Base-by-base conservation (phyloP, 257 asterid genomes). In the Linderniella brevidens region DNA sequence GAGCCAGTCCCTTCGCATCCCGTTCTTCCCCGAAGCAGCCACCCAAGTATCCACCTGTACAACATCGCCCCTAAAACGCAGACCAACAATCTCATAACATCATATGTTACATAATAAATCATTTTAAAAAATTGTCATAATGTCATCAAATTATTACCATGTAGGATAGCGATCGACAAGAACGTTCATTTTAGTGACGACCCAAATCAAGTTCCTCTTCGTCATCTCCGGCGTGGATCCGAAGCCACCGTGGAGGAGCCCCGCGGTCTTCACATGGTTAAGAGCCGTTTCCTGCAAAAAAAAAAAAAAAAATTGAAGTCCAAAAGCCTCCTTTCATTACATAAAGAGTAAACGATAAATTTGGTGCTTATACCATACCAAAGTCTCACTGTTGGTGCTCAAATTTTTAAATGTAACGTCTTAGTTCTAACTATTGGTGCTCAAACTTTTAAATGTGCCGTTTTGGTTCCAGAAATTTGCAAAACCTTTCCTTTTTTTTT, bases 1-100 rank as follows among this genome's bases (percentile, higher is more conserved):
- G 58, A 84, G 76, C 96, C 96, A 88, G 65, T 88, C 98, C 50
- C 96, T 77, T 19, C 98, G 96, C 98, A 88, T 84, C 16, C 96
- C 96, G 68, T 88, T 84, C 68, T 88, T 88, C 54, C 98, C 98
- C 5, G 94, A 80, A 55, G 92, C 96, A 45, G 92, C 90, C 32
- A 88, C 93, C 93, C 93, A 88, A 13, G 98, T 84, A 67, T 88
- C 94, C 19, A 88, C 90, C 68, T 84, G 95, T 65, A 84, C 94
- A 64, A 77, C 86, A 69, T 88, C 96, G 53, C 95, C 95, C 97
- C 97, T 87, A 71, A 36, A 56, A 48, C 29, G 51, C 49, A 58
- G 43, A 54, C 51, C 6, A 25, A 25, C 32, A 3, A 25, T 25
- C 1, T 12, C 9, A 12, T 1, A 13, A 8, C n/a, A 13, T 13